These are phyloP conservation scores for Cornus florida DNA, from an alignment of 148 eudicot genomes.

Conservation along the genomic window DNA sequence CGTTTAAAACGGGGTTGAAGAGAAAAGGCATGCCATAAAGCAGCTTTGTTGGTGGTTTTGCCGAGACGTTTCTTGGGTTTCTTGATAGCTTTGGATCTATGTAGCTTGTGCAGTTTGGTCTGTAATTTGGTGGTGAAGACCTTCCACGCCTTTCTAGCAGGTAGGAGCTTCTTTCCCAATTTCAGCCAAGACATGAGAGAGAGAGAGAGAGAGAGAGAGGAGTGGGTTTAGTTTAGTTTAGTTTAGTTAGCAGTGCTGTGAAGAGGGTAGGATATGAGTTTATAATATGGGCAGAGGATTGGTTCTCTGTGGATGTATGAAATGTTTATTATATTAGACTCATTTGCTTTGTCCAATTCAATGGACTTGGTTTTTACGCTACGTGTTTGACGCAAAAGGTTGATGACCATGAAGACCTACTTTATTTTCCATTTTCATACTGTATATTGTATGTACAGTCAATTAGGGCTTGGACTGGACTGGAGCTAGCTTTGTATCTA, in stretches of 20 bases:
- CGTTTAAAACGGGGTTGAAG: conserved; percentile 10
- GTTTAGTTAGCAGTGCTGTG: neutral
- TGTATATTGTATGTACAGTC: too few relatives aligned
- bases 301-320: neutral
- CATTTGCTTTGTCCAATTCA: neutral
- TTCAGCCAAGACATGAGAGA: conserved; percentile 31
- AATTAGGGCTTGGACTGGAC: too few relatives aligned
- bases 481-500: too few relatives aligned
- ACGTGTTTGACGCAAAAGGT: neutral
- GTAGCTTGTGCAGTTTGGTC: conserved; percentile 27
- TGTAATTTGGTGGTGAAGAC: conserved; percentile 26
- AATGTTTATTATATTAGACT: neutral
- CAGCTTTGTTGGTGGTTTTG: conserved; percentile 9
- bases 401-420: neutral
- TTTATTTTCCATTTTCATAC: neutral
- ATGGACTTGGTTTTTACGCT: neutral
- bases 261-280: neutral
- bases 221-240: neutral
- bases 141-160: conserved; percentile 30
- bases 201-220: neutral
- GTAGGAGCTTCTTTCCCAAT: conserved; percentile 21
- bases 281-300: neutral
- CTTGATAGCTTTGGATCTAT: conserved; percentile 27
- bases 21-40: conserved; percentile 1
- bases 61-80: conserved; percentile 15